Conservation (phyloP, 331 rosid genomes). For the Pyrus hybrid region DNA sequence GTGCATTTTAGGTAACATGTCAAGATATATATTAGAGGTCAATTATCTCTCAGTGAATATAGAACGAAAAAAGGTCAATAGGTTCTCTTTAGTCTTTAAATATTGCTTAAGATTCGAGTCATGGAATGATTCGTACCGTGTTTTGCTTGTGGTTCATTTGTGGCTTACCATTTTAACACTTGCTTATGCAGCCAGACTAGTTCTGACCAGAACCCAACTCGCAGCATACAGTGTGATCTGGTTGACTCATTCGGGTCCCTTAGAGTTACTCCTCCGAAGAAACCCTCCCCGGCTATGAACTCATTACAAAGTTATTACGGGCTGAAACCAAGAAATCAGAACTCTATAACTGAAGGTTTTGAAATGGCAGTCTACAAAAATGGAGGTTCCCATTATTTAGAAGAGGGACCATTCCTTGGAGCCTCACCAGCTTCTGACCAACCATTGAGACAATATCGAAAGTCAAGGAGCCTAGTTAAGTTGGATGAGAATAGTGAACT, state of each 20-base stretch:
- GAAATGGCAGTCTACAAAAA: slow-evolving; percentile 29
- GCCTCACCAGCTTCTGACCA: slow-evolving; percentile 9
- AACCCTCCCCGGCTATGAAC: slow-evolving; percentile 66
- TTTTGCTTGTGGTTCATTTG: neutral
- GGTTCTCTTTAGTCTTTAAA: neutral
- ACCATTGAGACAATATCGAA: slow-evolving; percentile 30
- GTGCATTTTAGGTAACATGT: neutral
- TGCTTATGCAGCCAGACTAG: slow-evolving; percentile 34
- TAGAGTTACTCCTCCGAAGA: slow-evolving; percentile 30
- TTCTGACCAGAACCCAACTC: slow-evolving; percentile 30
- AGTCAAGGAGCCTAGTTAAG: slow-evolving; percentile 54
- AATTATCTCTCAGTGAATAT: neutral
- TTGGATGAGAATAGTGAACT: slow-evolving; percentile 48
- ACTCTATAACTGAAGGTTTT: slow-evolving; percentile 21
- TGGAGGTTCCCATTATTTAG: slow-evolving; percentile 20
- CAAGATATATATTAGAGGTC: neutral
- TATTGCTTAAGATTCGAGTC: neutral
- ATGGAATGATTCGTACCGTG: neutral
- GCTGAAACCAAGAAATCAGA: slow-evolving; percentile 36
- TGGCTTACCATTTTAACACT: slow-evolving; percentile 13
- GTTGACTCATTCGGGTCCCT: slow-evolving; percentile 56
- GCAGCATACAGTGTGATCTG: slow-evolving; percentile 22
- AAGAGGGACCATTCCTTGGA: slow-evolving; percentile 20
- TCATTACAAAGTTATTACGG: slow-evolving; percentile 71
- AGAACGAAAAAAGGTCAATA: neutral